Percentiles rank a stretch among this genome's conserved stretches.
phyloP scores from a whole-genome alignment of 2,329 filamentous ascomycete genomes.

The Atkinsonella hypoxylon region DNA sequence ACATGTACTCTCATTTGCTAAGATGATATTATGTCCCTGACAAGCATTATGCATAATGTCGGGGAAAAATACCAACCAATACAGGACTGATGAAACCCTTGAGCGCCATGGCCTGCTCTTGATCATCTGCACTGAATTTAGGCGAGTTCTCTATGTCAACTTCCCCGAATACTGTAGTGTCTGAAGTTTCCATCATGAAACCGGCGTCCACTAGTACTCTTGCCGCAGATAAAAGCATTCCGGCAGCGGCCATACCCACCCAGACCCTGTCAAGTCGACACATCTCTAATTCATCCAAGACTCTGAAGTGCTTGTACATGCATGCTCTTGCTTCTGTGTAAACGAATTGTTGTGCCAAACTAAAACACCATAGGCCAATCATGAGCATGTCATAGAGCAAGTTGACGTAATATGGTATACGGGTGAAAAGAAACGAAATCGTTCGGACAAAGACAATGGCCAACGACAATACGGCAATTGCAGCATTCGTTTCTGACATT shows the following conservation, averaged over 20 bases:
- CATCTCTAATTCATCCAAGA: not conserved
- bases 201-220: not conserved
- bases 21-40: not conserved
- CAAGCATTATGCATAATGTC: conserved; percentile 1
- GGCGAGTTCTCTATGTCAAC: not conserved
- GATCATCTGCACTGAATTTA: not conserved
- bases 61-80: conserved; percentile 22
- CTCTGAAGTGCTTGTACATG: not conserved
- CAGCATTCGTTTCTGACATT: conserved; percentile 17
- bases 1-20: not conserved
- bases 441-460: conserved; percentile 16
- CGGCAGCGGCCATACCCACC: not conserved
- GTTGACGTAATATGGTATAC: conserved; percentile 14
- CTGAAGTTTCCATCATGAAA: not conserved
- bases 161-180: not conserved
- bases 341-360: conserved; percentile 8
- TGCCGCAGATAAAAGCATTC: not conserved
- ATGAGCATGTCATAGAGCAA: conserved; percentile 19
- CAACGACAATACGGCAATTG: conserved; percentile 18
- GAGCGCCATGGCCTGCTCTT: conserved; percentile 3
- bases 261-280: conserved; percentile 2
- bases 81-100: conserved; percentile 17
- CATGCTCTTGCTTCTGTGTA: not conserved
- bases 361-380: conserved; percentile 15
- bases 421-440: conserved; percentile 12